A percentile compares a stretch with the other conserved stretches of the same genome.
Evolutionary conservation across 768 basidiomycete genomes (phyloP).

Genomic region (Mycena epipterygia): DNA sequence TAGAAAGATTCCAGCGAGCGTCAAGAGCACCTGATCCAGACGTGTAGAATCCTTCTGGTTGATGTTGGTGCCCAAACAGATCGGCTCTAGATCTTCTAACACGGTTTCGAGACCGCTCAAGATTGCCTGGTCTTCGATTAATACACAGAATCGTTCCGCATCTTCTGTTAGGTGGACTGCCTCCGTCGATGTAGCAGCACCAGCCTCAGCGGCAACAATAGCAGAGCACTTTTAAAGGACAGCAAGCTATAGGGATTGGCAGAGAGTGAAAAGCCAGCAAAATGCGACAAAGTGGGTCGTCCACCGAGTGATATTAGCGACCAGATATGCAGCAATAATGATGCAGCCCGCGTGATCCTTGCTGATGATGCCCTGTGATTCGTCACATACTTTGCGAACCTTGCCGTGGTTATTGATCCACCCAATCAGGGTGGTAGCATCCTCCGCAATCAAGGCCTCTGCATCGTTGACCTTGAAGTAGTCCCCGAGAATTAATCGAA

Average conservation of each 20-base stretch:
- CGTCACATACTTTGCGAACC: constrained; percentile 22
- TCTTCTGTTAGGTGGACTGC: not conserved
- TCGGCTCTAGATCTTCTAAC: constrained; percentile 28
- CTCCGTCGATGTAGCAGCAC: constrained; percentile 15
- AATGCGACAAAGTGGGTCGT: constrained; percentile 33
- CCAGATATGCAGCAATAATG: constrained; percentile 24
- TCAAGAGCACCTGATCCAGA: constrained; percentile 44
- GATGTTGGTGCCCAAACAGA: constrained; percentile 32
- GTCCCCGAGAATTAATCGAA: constrained; percentile 29
- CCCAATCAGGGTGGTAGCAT: constrained; percentile 17
- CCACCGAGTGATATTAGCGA: constrained; percentile 37
- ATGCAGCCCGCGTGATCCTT: too few relatives aligned
- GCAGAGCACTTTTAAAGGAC: not conserved
- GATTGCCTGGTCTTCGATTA: not conserved
- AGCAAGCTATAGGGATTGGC: constrained; percentile 7
- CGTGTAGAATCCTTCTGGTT: constrained; percentile 30
- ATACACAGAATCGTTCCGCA: not conserved
- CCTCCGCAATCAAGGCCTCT: constrained; percentile 19
- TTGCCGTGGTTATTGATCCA: constrained; percentile 33
- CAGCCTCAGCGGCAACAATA: constrained; percentile 32
- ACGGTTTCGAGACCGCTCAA: constrained; percentile 22
- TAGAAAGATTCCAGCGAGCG: constrained; percentile 45
- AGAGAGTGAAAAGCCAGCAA: constrained; percentile 9
- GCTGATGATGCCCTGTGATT: not conserved
- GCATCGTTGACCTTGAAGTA: constrained; percentile 20